These are phyloP conservation scores for Termitomyces sp. DNA, from an alignment of 768 basidiomycete species.

Conservation along the genomic window DNA sequence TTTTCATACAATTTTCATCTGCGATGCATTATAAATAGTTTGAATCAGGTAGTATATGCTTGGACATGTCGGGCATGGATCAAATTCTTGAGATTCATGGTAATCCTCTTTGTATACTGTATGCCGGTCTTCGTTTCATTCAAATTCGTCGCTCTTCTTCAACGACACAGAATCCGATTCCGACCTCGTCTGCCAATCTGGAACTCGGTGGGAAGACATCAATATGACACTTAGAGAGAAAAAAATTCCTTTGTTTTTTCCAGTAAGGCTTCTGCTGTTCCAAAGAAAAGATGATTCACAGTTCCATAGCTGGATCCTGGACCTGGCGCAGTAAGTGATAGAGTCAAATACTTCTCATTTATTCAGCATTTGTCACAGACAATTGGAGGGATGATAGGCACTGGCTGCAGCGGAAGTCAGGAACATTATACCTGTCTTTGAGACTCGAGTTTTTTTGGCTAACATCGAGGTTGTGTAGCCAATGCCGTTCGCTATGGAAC, in stretches of 20 bases:
- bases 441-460: background rate
- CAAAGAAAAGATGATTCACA: background rate
- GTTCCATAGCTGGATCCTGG: slow-evolving; percentile 58
- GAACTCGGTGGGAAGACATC: slow-evolving; percentile 74
- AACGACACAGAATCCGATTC: slow-evolving; percentile 51
- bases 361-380: slow-evolving; percentile 34
- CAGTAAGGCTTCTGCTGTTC: slow-evolving; percentile 40
- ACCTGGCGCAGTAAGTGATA: slow-evolving; percentile 56
- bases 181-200: slow-evolving; percentile 73
- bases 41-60: slow-evolving; percentile 63
- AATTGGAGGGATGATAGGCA: slow-evolving; percentile 86
- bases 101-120: slow-evolving; percentile 17
- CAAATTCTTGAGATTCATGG: slow-evolving; percentile 73
- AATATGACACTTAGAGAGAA: slow-evolving; percentile 62
- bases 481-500: slow-evolving; percentile 86
- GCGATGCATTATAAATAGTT: slow-evolving; percentile 1
- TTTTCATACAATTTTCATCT: background rate
- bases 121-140: background rate
- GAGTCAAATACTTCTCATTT: background rate
- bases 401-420: slow-evolving; percentile 81
- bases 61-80: slow-evolving; percentile 83
- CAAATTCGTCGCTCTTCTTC: background rate
- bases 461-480: slow-evolving; percentile 31
- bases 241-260: slow-evolving; percentile 81
- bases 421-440: slow-evolving; percentile 10